These are phyloP conservation scores for Gaeumannomyces tritici DNA, from an alignment of 2,329 filamentous ascomycete species.

Conservation along the genomic window DNA sequence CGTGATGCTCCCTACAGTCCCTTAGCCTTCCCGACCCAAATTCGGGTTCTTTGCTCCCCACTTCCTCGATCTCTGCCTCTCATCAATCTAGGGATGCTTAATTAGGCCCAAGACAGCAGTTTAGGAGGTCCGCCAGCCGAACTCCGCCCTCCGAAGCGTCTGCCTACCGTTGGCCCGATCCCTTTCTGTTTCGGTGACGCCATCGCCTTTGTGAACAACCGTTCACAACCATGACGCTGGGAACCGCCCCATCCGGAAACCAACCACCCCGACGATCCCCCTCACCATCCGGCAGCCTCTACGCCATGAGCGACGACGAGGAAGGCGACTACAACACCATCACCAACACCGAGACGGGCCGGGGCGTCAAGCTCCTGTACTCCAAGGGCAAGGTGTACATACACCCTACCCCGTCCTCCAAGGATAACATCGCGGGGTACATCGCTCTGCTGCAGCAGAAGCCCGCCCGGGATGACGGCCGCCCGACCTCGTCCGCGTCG, in stretches of 20 bases:
- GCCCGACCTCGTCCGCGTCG: slow-evolving; percentile 34
- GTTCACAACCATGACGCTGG: slow-evolving; percentile 21
- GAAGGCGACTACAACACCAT: slow-evolving; percentile 94
- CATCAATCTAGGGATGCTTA: neutral
- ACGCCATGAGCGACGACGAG: slow-evolving; percentile 93
- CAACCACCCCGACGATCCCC: slow-evolving; percentile 25
- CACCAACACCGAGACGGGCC: slow-evolving; percentile 64
- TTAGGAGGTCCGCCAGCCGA: neutral
- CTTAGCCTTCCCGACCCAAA: neutral
- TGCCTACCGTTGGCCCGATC: too few relatives aligned
- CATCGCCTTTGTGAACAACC: neutral
- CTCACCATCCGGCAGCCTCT: slow-evolving; percentile 82
- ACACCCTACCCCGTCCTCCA: slow-evolving; percentile 83
- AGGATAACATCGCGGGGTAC: slow-evolving; percentile 93
- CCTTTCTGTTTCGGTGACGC: neutral
- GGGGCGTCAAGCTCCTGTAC: slow-evolving; percentile 86
- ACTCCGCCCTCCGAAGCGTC: too few relatives aligned
- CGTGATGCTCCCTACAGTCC: neutral
- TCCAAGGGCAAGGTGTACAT: slow-evolving; percentile 99
- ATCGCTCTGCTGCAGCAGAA: slow-evolving; percentile 92
- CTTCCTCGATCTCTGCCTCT: neutral
- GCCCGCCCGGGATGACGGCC: slow-evolving; percentile 26
- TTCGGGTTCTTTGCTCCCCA: neutral
- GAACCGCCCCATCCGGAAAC: slow-evolving; percentile 13
- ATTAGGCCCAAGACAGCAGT: neutral